Evolutionary conservation across 2,329 filamentous ascomycete genomes (phyloP).

Genomic region (Pseudogymnoascus sp.): DNA sequence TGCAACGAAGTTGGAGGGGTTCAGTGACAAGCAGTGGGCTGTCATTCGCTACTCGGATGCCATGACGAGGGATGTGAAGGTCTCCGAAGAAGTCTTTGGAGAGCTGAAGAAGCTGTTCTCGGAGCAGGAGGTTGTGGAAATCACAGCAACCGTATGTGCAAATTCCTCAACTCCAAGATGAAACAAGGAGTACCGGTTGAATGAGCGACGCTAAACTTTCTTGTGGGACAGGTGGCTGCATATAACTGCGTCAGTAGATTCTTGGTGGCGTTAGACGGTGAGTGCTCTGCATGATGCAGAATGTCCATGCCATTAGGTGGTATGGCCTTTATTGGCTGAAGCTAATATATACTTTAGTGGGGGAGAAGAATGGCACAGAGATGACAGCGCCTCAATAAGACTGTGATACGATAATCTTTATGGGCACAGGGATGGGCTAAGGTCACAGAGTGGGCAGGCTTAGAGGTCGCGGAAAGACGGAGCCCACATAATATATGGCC

Average conservation of each 20-base stretch:
- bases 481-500: neutral
- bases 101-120: slow-evolving; percentile 53
- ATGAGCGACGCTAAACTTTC: neutral
- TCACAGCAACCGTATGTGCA: slow-evolving; percentile 55
- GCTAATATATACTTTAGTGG: slow-evolving; percentile 4
- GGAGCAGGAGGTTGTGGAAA: slow-evolving; percentile 70
- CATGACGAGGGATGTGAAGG: slow-evolving; percentile 69
- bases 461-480: neutral
- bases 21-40: slow-evolving; percentile 57
- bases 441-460: neutral
- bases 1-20: slow-evolving; percentile 23
- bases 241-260: slow-evolving; percentile 86
- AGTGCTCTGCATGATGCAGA: slow-evolving; percentile 25
- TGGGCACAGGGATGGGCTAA: neutral
- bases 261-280: slow-evolving; percentile 71
- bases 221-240: slow-evolving; percentile 46
- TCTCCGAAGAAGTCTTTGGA: slow-evolving; percentile 61
- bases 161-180: neutral
- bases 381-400: neutral
- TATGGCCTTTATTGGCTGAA: neutral
- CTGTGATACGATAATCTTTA: neutral
- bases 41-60: slow-evolving; percentile 70
- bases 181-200: neutral
- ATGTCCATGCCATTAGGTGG: neutral
- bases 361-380: neutral